phyloP scores from a whole-genome alignment of 2,329 filamentous ascomycete species.

The Lecanicillium sp. region DNA sequence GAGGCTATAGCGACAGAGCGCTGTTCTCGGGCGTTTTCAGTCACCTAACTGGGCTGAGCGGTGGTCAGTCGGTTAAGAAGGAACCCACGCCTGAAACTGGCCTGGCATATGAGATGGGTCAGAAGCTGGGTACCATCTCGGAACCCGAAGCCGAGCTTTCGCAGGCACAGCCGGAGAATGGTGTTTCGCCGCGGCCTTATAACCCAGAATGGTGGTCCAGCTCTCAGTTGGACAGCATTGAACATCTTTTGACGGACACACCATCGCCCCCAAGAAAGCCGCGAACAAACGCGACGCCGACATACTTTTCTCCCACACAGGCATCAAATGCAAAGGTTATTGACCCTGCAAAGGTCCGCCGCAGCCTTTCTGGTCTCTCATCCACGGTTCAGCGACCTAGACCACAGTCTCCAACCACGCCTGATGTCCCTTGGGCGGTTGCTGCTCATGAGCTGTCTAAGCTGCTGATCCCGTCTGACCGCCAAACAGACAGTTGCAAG shows the following conservation, averaged over 20 bases:
- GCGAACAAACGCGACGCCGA: conserved; percentile 51
- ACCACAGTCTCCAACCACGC: conserved; percentile 58
- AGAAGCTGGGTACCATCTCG: conserved; percentile 35
- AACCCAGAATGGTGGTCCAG: conserved; percentile 66
- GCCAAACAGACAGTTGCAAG: conserved; percentile 67
- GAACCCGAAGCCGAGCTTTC: conserved; percentile 17
- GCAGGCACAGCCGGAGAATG: conserved; percentile 5
- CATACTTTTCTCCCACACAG: conserved; percentile 81
- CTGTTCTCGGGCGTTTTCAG: conserved; percentile 82
- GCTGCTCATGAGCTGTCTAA: conserved; percentile 79
- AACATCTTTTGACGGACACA: conserved; percentile 46
- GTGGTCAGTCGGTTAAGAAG: conserved; percentile 37
- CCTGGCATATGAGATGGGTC: conserved; percentile 50
- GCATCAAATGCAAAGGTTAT: conserved; percentile 77
- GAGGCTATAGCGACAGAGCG: conserved; percentile 90
- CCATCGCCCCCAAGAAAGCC: conserved; percentile 42
- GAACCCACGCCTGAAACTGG: conserved; percentile 22
- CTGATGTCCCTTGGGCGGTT: conserved; percentile 76
- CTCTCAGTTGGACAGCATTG: conserved; percentile 59
- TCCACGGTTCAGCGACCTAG: conserved; percentile 30
- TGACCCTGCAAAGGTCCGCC: conserved; percentile 55
- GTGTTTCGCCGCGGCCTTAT: conserved; percentile 37
- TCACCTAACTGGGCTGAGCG: conserved; percentile 76
- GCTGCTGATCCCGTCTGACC: conserved; percentile 66
- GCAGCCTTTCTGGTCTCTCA: conserved; percentile 49